Conservation (phyloP, 352 stramenopile genomes). For the Globisporangium radiosum region DNA sequence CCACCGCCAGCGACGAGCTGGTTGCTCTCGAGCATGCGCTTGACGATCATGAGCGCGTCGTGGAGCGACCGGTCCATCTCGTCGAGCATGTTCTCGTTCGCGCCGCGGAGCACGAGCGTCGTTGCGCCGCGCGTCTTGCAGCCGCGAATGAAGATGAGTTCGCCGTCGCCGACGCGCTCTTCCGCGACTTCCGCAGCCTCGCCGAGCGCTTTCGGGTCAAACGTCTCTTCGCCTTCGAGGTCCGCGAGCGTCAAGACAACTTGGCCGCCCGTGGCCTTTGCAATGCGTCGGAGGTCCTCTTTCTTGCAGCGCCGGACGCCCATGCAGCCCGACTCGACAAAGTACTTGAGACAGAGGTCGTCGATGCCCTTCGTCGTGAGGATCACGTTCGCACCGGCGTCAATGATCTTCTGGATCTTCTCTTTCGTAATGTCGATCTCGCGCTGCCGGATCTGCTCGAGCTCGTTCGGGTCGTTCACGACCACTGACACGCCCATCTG, state of each 20-base stretch:
- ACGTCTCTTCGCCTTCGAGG: constrained; percentile 97
- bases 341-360: constrained; percentile 99
- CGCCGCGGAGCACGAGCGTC: constrained; percentile 97
- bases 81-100: constrained; percentile 99
- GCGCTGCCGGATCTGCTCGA: constrained; percentile 97
- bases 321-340: constrained; percentile 97
- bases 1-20: constrained; percentile 97
- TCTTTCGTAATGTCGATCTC: constrained; percentile 99
- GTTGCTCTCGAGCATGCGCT: constrained; percentile 99
- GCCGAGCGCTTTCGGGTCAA: constrained; percentile 92
- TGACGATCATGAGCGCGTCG: constrained; percentile 99
- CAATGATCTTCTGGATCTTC: constrained; percentile 99
- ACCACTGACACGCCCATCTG: constrained; percentile 94
- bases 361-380: constrained; percentile 99
- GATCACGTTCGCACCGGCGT: constrained; percentile 97
- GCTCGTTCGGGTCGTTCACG: constrained; percentile 91
- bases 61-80: constrained; percentile 99
- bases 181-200: constrained; percentile 92
- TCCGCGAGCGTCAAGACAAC: constrained; percentile 97
- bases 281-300: constrained; percentile 97
- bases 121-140: constrained; percentile 91
- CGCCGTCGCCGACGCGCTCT: constrained; percentile 96
- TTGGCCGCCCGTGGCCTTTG: constrained; percentile 96
- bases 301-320: constrained; percentile 96
- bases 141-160: constrained; percentile 99